Base-by-base conservation (phyloP, 768 basidiomycete genomes). In the Naganishia vishniacii region DNA sequence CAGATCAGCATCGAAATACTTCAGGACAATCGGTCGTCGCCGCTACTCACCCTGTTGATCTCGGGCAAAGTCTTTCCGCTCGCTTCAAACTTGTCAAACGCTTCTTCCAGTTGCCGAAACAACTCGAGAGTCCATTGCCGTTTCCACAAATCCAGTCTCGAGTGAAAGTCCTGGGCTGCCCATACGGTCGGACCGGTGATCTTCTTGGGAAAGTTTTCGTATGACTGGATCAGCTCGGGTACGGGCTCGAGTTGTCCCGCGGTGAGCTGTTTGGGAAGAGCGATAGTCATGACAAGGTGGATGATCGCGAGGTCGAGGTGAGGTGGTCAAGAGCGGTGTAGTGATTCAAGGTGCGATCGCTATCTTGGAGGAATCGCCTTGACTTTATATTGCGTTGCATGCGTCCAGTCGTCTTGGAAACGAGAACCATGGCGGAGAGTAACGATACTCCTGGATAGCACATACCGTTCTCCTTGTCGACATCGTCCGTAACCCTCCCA, bases 131-230 rank as follows among this genome's bases (percentile, higher is more conserved):
- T 67, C 62, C 70, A 76, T 2, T 25, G 56, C 18, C 65, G 62
- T 46, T 67, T 65, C 76, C 76, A 77, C 48, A 65, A 45, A 23
- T 73, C 70, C 2, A 69, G 69, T 25, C 65, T 49, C 8, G 67
- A 49, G 37, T 65, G 34, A 45, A 61, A 73, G 37, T 75, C 72
- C 37, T 75, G 72, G 6, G 66, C 63, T 23, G 53, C 59, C 76
- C 76, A 77, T 18, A 76, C 69, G 1, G 76, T 74, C 7, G 63
- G 67, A 11, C 76, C 75, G 6, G 32, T 61, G 37, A 76, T 63
- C n/a, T 67, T 53, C 46, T 65, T 66, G 11, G 75, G 73, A 47
- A 74, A 75, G 13, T 48, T 63, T 11, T 40, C 26, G 65, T 74
- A 75, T 4, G 75, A 67, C 28, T 64, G 66, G 41, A 77, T 60